Conservation (phyloP, 768 basidiomycete species). For the Clitopilus passeckerianus region DNA sequence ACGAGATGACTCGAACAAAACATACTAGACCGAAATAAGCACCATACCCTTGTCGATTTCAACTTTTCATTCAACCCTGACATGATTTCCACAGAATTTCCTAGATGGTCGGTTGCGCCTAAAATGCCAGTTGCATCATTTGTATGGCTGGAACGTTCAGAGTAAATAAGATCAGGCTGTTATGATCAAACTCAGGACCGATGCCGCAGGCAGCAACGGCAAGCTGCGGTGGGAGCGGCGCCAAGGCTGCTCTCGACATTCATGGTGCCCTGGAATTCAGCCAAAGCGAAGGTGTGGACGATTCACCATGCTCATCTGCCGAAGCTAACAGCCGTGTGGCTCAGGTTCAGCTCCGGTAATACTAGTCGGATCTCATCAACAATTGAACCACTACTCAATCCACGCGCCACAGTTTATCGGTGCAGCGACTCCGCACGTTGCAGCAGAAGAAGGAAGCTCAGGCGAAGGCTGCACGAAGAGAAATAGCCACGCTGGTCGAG, state of each 20-base stretch:
- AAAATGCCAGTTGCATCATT: too few relatives aligned
- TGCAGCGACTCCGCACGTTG: slow-evolving; percentile 78
- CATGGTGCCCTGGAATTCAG: slow-evolving; percentile 56
- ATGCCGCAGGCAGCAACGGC: not conserved
- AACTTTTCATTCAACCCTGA: too few relatives aligned
- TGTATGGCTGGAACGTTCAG: too few relatives aligned
- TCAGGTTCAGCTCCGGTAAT: slow-evolving; percentile 41
- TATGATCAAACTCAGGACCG: not conserved
- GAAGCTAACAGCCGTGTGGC: slow-evolving; percentile 5
- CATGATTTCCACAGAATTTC: too few relatives aligned
- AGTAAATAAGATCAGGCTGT: not conserved
- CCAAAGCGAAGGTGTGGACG: slow-evolving; percentile 35
- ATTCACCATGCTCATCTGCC: slow-evolving; percentile 3
- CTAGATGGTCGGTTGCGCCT: too few relatives aligned
- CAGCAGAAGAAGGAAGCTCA: slow-evolving; percentile 94
- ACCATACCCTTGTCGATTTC: too few relatives aligned
- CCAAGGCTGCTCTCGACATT: not conserved
- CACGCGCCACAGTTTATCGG: slow-evolving; percentile 54
- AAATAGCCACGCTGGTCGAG: slow-evolving; percentile 79
- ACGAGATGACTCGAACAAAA: too few relatives aligned
- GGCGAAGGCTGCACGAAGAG: slow-evolving; percentile 61
- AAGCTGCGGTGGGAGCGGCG: not conserved
- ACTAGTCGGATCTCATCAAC: not conserved
- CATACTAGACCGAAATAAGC: too few relatives aligned
- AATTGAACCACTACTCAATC: not conserved